Percentiles rank a stretch among this genome's conserved stretches.
Conservation (phyloP, 2,329 filamentous ascomycete genomes). For the Aspergillus aculeatus region DNA sequence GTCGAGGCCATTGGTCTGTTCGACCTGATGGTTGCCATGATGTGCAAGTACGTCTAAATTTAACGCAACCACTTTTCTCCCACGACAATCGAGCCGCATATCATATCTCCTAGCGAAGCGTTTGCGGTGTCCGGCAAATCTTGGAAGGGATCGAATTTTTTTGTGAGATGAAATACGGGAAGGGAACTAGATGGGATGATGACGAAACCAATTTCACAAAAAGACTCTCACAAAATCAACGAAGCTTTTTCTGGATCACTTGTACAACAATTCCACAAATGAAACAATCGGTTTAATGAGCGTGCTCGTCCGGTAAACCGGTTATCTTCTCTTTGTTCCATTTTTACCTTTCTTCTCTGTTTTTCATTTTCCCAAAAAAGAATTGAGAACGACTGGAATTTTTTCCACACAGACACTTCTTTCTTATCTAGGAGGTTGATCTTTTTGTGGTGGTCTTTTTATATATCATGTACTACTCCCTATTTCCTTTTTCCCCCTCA, state of each 20-base stretch:
- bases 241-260: constrained; percentile 1
- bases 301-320: constrained; percentile 1
- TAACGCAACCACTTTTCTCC: constrained; percentile 1
- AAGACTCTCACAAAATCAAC: neutral
- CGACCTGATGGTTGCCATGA: constrained; percentile 89
- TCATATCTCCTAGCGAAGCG: constrained; percentile 2
- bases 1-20: constrained; percentile 78
- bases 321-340: constrained; percentile 5
- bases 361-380: neutral
- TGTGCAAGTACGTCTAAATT: constrained; percentile 75
- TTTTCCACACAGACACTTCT: neutral
- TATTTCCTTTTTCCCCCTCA: constrained; percentile 15
- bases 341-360: neutral
- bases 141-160: neutral
- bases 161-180: neutral
- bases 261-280: neutral
- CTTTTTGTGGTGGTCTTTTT: constrained; percentile 28
- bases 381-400: neutral
- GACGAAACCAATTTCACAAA: constrained; percentile 2
- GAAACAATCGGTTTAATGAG: neutral
- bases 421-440: constrained; percentile 17
- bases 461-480: constrained; percentile 32
- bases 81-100: constrained; percentile 1
- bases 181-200: neutral
- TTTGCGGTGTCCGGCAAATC: neutral